A percentile compares a stretch with the other conserved stretches of the same genome.
phyloP scores from a whole-genome alignment of 2,329 filamentous ascomycete species.

The Neopestalotiopsis rosae region DNA sequence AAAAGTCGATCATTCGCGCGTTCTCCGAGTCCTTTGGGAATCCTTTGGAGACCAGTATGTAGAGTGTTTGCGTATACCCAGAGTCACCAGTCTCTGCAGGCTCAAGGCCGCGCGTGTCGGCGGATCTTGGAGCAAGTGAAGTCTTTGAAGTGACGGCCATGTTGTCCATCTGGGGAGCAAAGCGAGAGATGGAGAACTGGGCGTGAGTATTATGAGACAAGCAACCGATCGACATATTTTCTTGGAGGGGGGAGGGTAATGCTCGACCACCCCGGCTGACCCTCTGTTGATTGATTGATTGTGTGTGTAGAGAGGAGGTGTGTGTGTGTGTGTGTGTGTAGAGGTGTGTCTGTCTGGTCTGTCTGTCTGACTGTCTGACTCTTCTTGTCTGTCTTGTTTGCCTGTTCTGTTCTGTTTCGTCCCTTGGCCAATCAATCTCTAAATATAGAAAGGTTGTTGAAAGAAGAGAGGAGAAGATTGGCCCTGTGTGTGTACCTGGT shows the following conservation, averaged over 20 bases:
- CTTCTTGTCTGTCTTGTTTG: background rate
- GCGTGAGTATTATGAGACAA: background rate
- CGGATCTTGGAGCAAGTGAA: background rate
- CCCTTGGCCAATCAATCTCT: too few relatives aligned
- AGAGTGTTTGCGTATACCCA: conserved; percentile 28
- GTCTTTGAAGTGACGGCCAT: conserved; percentile 7
- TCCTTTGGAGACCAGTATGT: conserved; percentile 37
- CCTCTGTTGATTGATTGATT: background rate
- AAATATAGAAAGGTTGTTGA: too few relatives aligned
- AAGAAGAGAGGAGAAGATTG: too few relatives aligned
- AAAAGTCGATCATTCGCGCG: conserved; percentile 35
- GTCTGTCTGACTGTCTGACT: background rate
- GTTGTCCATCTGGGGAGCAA: conserved; percentile 8
- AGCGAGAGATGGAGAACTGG: background rate
- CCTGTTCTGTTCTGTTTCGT: background rate
- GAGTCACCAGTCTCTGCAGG: background rate
- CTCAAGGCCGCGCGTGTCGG: background rate
- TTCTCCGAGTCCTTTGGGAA: conserved; percentile 35
- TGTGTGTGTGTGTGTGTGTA: background rate
- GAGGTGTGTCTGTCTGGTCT: background rate
- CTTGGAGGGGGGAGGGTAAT: background rate
- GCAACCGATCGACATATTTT: conserved; percentile 5
- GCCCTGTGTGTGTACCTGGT: background rate
- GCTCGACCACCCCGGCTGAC: background rate
- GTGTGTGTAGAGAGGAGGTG: background rate